Percentiles rank a stretch among this genome's conserved stretches.
phyloP scores from a whole-genome alignment of 2,329 filamentous ascomycete species.

The Paracamarosporium sp. region DNA sequence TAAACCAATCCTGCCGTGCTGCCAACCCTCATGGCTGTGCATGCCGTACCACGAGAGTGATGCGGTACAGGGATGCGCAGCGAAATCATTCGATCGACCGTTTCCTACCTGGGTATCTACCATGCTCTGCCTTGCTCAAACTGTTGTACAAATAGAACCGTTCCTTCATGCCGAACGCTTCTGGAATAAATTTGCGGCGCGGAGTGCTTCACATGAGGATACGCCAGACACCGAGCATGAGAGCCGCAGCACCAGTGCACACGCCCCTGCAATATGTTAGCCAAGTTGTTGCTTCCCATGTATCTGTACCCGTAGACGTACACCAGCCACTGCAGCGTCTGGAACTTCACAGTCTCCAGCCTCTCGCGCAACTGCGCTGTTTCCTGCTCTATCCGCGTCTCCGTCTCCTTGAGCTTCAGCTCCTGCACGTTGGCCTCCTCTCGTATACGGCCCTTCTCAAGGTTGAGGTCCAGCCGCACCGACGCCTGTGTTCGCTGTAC shows the following conservation, averaged over 20 bases:
- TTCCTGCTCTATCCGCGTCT: conserved; percentile 98
- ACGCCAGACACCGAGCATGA: conserved; percentile 72
- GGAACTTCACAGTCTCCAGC: conserved; percentile 97
- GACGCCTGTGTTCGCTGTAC: conserved; percentile 93
- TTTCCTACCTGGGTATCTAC: conserved; percentile 12
- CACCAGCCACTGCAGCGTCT: conserved; percentile 97
- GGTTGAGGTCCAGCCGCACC: conserved; percentile 88
- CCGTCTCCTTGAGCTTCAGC: conserved; percentile 97
- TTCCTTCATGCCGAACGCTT: conserved; percentile 3
- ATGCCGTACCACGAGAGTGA: conserved; percentile 23
- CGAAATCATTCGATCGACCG: conserved; percentile 10
- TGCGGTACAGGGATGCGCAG: conserved; percentile 22
- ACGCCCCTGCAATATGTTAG: conserved; percentile 60
- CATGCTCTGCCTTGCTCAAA: not conserved
- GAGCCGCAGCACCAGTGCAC: conserved; percentile 69
- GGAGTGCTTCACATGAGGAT: conserved; percentile 63
- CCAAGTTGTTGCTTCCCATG: conserved; percentile 3
- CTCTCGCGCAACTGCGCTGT: conserved; percentile 88
- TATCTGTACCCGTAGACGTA: conserved; percentile 59
- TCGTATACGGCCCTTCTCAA: conserved; percentile 94
- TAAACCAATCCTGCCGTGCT: conserved; percentile 21
- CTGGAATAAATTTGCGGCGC: conserved; percentile 2
- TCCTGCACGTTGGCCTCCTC: conserved; percentile 97
- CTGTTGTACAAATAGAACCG: conserved; percentile 3
- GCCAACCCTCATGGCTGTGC: conserved; percentile 20